Evolutionary conservation across 306 rosid species (phyloP).

Genomic region (Cotoneaster glaucophyllus): DNA sequence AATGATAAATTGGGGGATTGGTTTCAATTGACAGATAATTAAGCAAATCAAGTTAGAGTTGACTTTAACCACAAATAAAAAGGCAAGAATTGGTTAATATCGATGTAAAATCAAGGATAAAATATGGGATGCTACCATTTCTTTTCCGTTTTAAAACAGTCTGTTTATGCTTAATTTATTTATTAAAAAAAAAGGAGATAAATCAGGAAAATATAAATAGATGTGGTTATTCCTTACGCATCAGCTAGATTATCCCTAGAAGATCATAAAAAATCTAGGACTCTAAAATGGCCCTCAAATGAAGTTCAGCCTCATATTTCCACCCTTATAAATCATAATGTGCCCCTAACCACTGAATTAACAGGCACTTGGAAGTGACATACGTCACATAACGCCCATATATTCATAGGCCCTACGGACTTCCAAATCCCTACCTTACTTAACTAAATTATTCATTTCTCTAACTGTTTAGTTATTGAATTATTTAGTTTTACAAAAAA

Average conservation of each 20-base stretch:
- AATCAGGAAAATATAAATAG: background rate
- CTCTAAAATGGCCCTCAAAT: background rate
- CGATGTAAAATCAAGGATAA: background rate
- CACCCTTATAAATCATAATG: background rate
- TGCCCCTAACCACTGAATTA: background rate
- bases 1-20: background rate
- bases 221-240: no score
- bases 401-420: background rate
- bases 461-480: background rate
- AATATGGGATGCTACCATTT: background rate
- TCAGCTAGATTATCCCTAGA: background rate
- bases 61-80: background rate
- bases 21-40: background rate
- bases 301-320: background rate
- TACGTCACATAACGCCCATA: background rate
- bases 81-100: background rate
- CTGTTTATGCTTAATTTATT: no score
- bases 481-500: background rate
- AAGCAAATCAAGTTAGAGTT: background rate
- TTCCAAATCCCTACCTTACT: background rate
- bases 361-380: background rate
- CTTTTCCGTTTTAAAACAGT: no score
- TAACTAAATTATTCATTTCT: background rate
- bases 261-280: background rate
- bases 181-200: background rate